phyloP scores from a whole-genome alignment of 139 green algal genomes.

The Coelastrella sp. region DNA sequence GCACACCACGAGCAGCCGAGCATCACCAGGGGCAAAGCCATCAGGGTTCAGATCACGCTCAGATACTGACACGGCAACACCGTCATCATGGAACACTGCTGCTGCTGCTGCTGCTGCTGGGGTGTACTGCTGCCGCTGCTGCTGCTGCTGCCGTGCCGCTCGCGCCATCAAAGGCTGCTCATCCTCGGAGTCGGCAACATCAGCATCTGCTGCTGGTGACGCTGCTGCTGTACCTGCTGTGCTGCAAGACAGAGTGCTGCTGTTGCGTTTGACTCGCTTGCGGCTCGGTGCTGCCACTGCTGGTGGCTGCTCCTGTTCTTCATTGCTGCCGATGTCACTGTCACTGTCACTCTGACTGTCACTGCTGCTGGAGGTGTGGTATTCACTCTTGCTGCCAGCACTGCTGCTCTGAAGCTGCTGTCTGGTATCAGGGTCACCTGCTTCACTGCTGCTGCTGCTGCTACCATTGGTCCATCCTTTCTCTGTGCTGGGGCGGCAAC shows the following conservation, averaged over 20 bases:
- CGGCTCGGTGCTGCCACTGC: neutral
- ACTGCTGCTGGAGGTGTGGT: conserved; percentile 33
- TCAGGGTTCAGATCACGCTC: conserved; percentile 22
- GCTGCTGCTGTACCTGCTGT: conserved; percentile 8
- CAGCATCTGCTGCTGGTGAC: neutral
- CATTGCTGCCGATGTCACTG: neutral
- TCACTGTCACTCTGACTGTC: conserved; percentile 24
- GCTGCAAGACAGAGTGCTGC: conserved; percentile 1
- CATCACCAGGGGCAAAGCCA: conserved; percentile 20
- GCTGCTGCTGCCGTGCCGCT: neutral
- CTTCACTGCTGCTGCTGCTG: conserved; percentile 28
- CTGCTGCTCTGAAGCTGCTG: too few species aligned
- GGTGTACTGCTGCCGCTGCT: neutral
- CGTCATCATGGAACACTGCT: neutral
- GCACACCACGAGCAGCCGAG: conserved; percentile 61
- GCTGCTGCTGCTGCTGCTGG: neutral
- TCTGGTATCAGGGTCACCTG: neutral
- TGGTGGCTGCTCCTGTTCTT: neutral
- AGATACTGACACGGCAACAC: neutral
- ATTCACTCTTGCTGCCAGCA: neutral
- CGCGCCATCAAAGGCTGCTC: neutral
- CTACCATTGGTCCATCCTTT: neutral
- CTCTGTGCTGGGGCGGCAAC: neutral
- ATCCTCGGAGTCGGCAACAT: neutral
- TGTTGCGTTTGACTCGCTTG: neutral